These are phyloP conservation scores for Aspergillus bridgeri DNA, from an alignment of 495 filamentous ascomycete genomes.

Conservation along the genomic window DNA sequence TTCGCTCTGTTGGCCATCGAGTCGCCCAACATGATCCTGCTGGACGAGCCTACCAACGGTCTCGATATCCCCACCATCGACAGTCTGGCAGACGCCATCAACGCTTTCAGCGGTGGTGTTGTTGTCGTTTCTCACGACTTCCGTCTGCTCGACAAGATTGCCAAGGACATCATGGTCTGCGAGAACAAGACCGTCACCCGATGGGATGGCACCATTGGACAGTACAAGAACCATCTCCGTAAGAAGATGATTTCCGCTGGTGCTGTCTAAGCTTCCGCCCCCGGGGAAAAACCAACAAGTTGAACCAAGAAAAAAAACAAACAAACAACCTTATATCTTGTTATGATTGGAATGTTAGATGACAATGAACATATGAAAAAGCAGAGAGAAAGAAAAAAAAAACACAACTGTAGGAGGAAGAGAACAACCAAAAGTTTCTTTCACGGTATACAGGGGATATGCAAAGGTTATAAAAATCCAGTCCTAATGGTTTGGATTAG, in stretches of 20 bases:
- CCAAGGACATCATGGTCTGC: slow-evolving; percentile 98
- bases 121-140: slow-evolving; percentile 99
- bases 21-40: slow-evolving; percentile 92
- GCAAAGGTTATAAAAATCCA: slow-evolving; percentile 5
- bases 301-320: slow-evolving; percentile 3
- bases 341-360: slow-evolving; percentile 44
- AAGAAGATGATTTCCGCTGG: slow-evolving; percentile 84
- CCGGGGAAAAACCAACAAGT: neutral
- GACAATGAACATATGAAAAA: slow-evolving; percentile 26
- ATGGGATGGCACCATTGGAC: slow-evolving; percentile 86
- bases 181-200: slow-evolving; percentile 87
- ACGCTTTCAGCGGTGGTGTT: slow-evolving; percentile 91
- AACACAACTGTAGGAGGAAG: slow-evolving; percentile 21
- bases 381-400: slow-evolving; percentile 8
- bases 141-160: slow-evolving; percentile 97
- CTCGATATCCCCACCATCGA: slow-evolving; percentile 99
- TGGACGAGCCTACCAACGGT: slow-evolving; percentile 99
- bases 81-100: slow-evolving; percentile 95
- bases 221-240: slow-evolving; percentile 97
- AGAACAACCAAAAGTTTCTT: slow-evolving; percentile 19
- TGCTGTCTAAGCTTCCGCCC: slow-evolving; percentile 37
- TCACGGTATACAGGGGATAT: slow-evolving; percentile 19
- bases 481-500: neutral
- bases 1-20: slow-evolving; percentile 97
- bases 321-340: slow-evolving; percentile 2